A percentile compares a stretch with the other conserved stretches of the same genome.
Conservation (phyloP, 495 filamentous ascomycete genomes). For the Xylaria longipes region DNA sequence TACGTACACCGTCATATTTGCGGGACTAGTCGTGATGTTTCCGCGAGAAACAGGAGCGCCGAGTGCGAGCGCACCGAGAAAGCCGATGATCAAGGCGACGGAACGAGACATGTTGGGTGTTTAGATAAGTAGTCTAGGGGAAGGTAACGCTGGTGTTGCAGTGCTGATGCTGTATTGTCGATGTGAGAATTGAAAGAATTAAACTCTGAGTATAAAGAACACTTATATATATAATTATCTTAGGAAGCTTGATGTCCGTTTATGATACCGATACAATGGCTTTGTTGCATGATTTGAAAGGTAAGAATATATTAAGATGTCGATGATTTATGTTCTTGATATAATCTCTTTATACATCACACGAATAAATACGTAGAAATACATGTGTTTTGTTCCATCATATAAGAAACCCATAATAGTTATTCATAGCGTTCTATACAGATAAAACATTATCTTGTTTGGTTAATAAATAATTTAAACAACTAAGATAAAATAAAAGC, state of each 20-base stretch:
- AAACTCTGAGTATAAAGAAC: background rate
- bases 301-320: background rate
- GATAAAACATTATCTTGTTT: too few relatives aligned
- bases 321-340: too few relatives aligned
- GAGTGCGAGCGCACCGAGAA: background rate
- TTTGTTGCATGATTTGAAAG: background rate
- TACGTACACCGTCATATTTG: background rate
- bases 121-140: background rate
- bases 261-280: background rate
- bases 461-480: too few relatives aligned
- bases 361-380: too few relatives aligned
- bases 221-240: background rate
- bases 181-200: background rate
- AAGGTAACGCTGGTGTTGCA: background rate
- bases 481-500: too few relatives aligned
- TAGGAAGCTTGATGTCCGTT: background rate
- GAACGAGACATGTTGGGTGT: background rate
- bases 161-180: too few relatives aligned
- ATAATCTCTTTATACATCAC: too few relatives aligned
- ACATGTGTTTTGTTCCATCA: too few relatives aligned
- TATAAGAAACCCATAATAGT: too few relatives aligned
- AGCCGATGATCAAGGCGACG: background rate
- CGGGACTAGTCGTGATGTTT: background rate
- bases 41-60: background rate
- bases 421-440: too few relatives aligned